These are phyloP conservation scores for Chamaenerion angustifolium DNA, from an alignment of 345 rosid species.

Conservation along the genomic window DNA sequence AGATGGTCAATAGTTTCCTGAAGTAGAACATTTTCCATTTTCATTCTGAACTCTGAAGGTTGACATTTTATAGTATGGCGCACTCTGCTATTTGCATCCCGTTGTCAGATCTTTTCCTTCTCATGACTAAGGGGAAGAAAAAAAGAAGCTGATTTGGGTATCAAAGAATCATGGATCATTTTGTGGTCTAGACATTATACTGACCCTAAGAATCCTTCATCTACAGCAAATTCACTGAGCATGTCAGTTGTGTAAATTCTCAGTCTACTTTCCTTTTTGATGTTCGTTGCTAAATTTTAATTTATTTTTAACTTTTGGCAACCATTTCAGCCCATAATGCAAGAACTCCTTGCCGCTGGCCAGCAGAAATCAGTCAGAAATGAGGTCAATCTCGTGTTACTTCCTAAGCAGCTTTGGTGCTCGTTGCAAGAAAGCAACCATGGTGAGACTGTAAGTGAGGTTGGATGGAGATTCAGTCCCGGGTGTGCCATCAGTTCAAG, in stretches of 20 bases:
- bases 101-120: not conserved
- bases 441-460: constrained; percentile 35
- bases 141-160: too few species aligned
- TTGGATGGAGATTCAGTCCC: constrained; percentile 55
- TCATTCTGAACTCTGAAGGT: too few species aligned
- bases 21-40: too few species aligned
- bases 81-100: not conserved
- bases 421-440: constrained; percentile 29
- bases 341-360: constrained; percentile 31
- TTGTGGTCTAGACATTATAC: too few species aligned
- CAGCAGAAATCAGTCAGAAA: constrained; percentile 35
- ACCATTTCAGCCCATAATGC: constrained; percentile 23
- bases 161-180: too few species aligned
- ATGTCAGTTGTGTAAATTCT: not conserved
- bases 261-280: not conserved
- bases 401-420: constrained; percentile 73
- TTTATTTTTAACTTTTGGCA: not conserved
- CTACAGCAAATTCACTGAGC: too few species aligned
- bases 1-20: too few species aligned
- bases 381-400: constrained; percentile 37
- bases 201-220: too few species aligned
- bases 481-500: constrained; percentile 44
- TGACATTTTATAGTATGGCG: too few species aligned
- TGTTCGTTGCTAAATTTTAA: too few species aligned
- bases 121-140: not conserved